Percentiles rank a stretch among this genome's conserved stretches.
These are phyloP conservation scores for Auriculariales sp. DNA, from an alignment of 768 basidiomycete genomes.

Conservation along the genomic window DNA sequence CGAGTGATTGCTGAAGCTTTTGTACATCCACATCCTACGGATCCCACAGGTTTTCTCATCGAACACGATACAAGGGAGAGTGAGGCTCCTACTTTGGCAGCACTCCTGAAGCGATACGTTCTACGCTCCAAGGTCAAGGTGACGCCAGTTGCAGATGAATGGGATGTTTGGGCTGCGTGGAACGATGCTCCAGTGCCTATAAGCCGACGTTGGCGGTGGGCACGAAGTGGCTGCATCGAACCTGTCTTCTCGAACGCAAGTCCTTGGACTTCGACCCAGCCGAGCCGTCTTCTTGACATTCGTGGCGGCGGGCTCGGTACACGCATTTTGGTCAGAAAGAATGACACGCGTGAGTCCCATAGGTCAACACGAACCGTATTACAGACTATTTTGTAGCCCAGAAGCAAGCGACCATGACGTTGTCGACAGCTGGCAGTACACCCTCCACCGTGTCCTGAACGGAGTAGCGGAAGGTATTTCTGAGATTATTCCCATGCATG, in stretches of 20 bases:
- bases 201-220: slow-evolving; percentile 37
- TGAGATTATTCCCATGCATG: slow-evolving; percentile 63
- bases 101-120: slow-evolving; percentile 71
- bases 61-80: slow-evolving; percentile 56
- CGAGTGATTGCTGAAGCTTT: slow-evolving; percentile 83
- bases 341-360: slow-evolving; percentile 50
- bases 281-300: slow-evolving; percentile 41
- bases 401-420: slow-evolving; percentile 44
- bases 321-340: slow-evolving; percentile 54
- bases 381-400: slow-evolving; percentile 9
- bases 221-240: slow-evolving; percentile 64
- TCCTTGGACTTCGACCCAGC: slow-evolving; percentile 43
- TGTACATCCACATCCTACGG: slow-evolving; percentile 46
- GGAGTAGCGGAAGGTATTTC: slow-evolving; percentile 78
- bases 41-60: slow-evolving; percentile 41
- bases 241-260: slow-evolving; percentile 49
- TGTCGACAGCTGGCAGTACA: slow-evolving; percentile 41
- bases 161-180: slow-evolving; percentile 76
- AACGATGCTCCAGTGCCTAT: too few species aligned
- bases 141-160: slow-evolving; percentile 60
- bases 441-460: slow-evolving; percentile 59
- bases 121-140: slow-evolving; percentile 83
- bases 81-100: slow-evolving; percentile 40
- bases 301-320: slow-evolving; percentile 69
- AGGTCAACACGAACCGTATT: slow-evolving; percentile 2